Evolutionary conservation across 2,329 filamentous ascomycete species (phyloP).

Genomic region (Diaporthe velutina): DNA sequence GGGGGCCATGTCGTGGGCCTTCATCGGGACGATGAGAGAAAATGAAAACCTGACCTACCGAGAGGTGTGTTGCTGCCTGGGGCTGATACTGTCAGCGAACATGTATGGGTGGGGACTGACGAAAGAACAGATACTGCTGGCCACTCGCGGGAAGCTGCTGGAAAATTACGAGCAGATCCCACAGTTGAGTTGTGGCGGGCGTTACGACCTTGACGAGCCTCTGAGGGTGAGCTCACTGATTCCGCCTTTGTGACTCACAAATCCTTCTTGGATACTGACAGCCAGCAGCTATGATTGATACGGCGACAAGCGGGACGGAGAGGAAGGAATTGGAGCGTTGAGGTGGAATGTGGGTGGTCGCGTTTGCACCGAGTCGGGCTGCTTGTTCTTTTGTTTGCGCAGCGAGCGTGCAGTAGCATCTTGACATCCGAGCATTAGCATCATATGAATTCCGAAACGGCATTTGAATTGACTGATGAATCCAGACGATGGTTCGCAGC

Average conservation of each 20-base stretch:
- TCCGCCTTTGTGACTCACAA: background rate
- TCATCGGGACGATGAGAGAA: conserved; percentile 50
- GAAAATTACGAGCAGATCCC: conserved; percentile 46
- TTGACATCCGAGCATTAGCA: background rate
- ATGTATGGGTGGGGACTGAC: conserved; percentile 6
- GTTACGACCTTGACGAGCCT: conserved; percentile 45
- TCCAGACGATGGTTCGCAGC: too few relatives aligned
- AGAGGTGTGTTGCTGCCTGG: conserved; percentile 42
- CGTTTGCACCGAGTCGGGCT: background rate
- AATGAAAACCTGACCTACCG: conserved; percentile 49
- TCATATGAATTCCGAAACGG: background rate
- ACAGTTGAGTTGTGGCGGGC: conserved; percentile 47
- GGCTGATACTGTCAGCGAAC: background rate
- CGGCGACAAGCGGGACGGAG: too few relatives aligned
- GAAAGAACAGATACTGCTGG: conserved; percentile 42
- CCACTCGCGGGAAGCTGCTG: conserved; percentile 42
- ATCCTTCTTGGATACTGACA: background rate
- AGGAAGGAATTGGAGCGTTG: background rate
- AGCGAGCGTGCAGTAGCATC: conserved; percentile 12
- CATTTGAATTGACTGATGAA: background rate
- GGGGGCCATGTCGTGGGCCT: conserved; percentile 56
- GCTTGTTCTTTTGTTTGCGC: background rate
- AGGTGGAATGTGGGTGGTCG: background rate
- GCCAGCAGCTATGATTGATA: conserved; percentile 26
- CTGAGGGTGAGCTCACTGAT: conserved; percentile 39